phyloP scores from a whole-genome alignment of 495 filamentous ascomycete genomes.

The Durotheca rogersii region DNA sequence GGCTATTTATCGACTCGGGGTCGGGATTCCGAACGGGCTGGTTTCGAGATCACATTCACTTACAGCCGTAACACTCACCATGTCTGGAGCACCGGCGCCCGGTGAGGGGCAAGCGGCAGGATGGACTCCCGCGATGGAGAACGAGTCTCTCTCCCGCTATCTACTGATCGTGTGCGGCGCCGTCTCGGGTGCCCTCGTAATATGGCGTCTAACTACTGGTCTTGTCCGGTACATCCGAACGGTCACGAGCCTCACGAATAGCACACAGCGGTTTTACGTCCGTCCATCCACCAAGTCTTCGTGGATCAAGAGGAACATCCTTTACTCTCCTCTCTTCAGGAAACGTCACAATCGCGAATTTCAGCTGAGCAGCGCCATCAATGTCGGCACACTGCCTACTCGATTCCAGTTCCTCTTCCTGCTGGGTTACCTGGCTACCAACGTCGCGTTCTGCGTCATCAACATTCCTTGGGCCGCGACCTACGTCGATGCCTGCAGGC shows the following conservation, averaged over 20 bases:
- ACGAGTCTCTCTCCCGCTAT: conserved; percentile 49
- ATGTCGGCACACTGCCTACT: conserved; percentile 85
- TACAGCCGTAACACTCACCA: conserved; percentile 5
- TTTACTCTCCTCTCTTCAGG: conserved; percentile 77
- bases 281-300: conserved; percentile 53
- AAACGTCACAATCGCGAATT: conserved; percentile 89
- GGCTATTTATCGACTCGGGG: not conserved
- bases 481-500: conserved; percentile 39
- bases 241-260: conserved; percentile 67
- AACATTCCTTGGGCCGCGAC: conserved; percentile 68
- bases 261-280: conserved; percentile 59
- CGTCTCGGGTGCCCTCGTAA: conserved; percentile 42
- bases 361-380: conserved; percentile 80
- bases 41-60: conserved; percentile 6
- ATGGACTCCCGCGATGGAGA: conserved; percentile 41
- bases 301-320: conserved; percentile 75
- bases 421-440: conserved; percentile 67
- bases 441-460: conserved; percentile 77
- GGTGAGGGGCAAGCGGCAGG: conserved; percentile 34
- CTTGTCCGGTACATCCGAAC: conserved; percentile 72
- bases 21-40: conserved; percentile 7
- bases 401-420: conserved; percentile 80
- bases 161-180: conserved; percentile 49
- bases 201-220: conserved; percentile 53
- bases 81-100: conserved; percentile 14